Conservation (phyloP, 2,329 filamentous ascomycete genomes). For the Penicillium sp. region DNA sequence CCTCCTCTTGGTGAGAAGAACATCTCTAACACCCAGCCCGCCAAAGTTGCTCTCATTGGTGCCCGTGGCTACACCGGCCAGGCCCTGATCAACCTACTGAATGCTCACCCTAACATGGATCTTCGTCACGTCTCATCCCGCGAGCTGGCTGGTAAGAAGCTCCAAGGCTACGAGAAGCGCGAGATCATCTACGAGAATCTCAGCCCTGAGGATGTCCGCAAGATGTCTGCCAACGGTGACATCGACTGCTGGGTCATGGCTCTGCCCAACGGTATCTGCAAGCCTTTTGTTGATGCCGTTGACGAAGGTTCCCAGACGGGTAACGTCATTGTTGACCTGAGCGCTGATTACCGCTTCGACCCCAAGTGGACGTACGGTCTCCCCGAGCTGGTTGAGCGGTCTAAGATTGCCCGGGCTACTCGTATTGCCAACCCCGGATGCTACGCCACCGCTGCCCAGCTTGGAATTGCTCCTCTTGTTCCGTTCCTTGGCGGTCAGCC, state of each 20-base stretch:
- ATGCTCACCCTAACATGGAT: conserved; percentile 85
- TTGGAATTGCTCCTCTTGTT: conserved; percentile 81
- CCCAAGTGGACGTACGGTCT: conserved; percentile 83
- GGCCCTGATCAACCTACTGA: conserved; percentile 81
- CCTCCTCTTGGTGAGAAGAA: conserved; percentile 87
- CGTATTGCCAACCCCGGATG: conserved; percentile 93
- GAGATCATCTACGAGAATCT: conserved; percentile 92
- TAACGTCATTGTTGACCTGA: conserved; percentile 86
- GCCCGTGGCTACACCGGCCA: conserved; percentile 94
- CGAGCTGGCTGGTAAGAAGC: conserved; percentile 81
- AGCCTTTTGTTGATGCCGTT: conserved; percentile 88
- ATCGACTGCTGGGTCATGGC: conserved; percentile 99
- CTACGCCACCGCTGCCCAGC: conserved; percentile 89
- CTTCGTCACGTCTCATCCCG: conserved; percentile 89
- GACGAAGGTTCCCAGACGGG: conserved; percentile 65
- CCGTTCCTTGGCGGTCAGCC: conserved; percentile 75
- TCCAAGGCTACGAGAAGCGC: conserved; percentile 87
- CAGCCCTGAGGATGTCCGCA: conserved; percentile 77
- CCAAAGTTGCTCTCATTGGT: conserved; percentile 82
- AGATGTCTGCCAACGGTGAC: conserved; percentile 78
- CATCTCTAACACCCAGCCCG: conserved; percentile 73
- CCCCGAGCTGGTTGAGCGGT: conserved; percentile 77
- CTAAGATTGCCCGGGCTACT: conserved; percentile 72
- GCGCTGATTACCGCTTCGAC: conserved; percentile 95
- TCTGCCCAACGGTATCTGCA: conserved; percentile 90